These are phyloP conservation scores for Ophiostoma montium DNA, from an alignment of 2,329 filamentous ascomycete genomes.

Conservation along the genomic window DNA sequence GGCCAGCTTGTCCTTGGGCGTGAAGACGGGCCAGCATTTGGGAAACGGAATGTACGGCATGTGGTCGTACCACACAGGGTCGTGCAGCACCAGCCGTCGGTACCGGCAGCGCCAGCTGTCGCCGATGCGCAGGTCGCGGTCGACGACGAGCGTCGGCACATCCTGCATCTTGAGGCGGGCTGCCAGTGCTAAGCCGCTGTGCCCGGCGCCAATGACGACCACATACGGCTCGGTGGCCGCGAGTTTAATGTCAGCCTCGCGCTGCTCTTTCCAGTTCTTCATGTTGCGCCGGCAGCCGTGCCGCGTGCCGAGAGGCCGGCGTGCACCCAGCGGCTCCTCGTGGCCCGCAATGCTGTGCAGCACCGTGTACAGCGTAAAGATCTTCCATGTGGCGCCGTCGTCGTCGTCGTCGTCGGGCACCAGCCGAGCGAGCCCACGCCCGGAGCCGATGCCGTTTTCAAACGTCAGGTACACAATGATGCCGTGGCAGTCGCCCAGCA, in stretches of 20 bases:
- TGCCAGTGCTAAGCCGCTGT: conserved; percentile 42
- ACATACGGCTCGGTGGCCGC: conserved; percentile 39
- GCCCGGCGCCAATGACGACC: conserved; percentile 44
- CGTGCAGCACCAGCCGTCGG: conserved; percentile 52
- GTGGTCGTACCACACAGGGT: conserved; percentile 48
- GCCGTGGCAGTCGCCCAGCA: conserved; percentile 31
- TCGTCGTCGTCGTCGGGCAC: conserved; percentile 19
- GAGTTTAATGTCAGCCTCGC: conserved; percentile 33
- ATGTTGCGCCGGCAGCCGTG: conserved; percentile 37
- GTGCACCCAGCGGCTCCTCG: conserved; percentile 33
- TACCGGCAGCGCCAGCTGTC: conserved; percentile 53
- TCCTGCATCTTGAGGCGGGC: conserved; percentile 46
- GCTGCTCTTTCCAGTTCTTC: conserved; percentile 46
- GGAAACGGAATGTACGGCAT: conserved; percentile 54
- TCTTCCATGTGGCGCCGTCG: conserved; percentile 36
- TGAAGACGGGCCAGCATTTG: conserved; percentile 52
- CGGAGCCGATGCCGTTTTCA: conserved; percentile 37
- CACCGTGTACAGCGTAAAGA: conserved; percentile 48
- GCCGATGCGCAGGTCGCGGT: conserved; percentile 41
- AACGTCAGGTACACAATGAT: conserved; percentile 43
- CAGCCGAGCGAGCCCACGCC: conserved; percentile 41
- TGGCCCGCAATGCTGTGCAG: conserved; percentile 38
- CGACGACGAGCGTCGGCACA: conserved; percentile 41
- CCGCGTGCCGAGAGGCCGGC: conserved; percentile 39
- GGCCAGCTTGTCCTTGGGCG: conserved; percentile 56